phyloP scores from a whole-genome alignment of 106 monocot species.

The Iris macrosiphon region DNA sequence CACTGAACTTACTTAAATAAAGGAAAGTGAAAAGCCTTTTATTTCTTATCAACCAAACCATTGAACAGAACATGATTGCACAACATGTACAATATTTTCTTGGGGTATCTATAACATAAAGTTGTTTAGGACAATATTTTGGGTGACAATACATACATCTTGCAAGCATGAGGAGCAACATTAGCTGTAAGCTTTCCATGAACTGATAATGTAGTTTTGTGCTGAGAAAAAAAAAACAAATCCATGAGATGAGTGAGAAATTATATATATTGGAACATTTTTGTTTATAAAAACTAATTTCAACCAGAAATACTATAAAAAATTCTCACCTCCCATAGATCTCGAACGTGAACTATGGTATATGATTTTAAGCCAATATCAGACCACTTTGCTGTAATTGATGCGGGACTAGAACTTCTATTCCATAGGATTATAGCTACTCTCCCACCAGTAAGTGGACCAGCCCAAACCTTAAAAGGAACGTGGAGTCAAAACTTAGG shows the following conservation, averaged over 20 bases:
- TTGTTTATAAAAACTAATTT: too few species aligned
- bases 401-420: constrained; percentile 29
- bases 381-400: constrained; percentile 53
- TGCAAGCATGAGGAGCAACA: constrained; percentile 37
- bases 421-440: constrained; percentile 85
- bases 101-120: background rate
- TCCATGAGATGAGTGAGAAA: too few species aligned
- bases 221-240: constrained; percentile 20
- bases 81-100: too few species aligned
- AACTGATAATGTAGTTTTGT: constrained; percentile 8
- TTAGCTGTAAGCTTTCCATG: constrained; percentile 18
- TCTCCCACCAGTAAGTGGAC: constrained; percentile 55
- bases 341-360: constrained; percentile 35
- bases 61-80: too few species aligned
- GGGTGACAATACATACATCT: constrained; percentile 45
- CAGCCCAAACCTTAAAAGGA: constrained; percentile 65
- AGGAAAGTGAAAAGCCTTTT: too few species aligned
- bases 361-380: constrained; percentile 56
- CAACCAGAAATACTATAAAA: too few species aligned
- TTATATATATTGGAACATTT: too few species aligned
- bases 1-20: too few species aligned
- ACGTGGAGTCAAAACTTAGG: too few species aligned
- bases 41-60: too few species aligned
- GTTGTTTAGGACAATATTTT: background rate
- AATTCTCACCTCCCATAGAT: constrained; percentile 73